These are phyloP conservation scores for Psilocybe mexicana DNA, from an alignment of 1,284 basidiomycete species.

Conservation along the genomic window DNA sequence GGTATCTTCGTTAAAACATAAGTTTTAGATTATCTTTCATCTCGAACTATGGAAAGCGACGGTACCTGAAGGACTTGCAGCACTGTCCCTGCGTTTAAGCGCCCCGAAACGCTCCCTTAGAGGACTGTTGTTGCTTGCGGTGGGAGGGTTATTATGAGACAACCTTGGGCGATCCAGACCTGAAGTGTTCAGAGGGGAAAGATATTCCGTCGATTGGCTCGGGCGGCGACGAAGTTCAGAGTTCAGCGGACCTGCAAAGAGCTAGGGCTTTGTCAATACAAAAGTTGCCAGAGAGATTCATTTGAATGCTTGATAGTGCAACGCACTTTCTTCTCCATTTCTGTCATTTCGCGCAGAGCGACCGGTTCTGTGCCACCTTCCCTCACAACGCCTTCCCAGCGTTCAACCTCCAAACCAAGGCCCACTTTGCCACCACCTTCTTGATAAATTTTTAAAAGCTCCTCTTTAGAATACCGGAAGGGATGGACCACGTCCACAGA, in stretches of 20 bases:
- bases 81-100: conserved; percentile 67
- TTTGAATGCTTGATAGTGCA: conserved; percentile 13
- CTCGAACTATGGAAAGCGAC: not conserved
- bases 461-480: conserved; percentile 86
- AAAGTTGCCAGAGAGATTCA: conserved; percentile 8
- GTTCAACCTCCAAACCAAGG: conserved; percentile 82
- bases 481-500: conserved; percentile 68
- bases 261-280: conserved; percentile 40
- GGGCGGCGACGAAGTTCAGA: conserved; percentile 76
- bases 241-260: conserved; percentile 74
- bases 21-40: not conserved
- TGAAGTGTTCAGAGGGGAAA: conserved; percentile 55
- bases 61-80: conserved; percentile 45
- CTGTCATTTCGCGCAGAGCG: conserved; percentile 74
- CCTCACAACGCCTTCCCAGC: conserved; percentile 83
- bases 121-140: conserved; percentile 46
- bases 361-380: conserved; percentile 75
- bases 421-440: conserved; percentile 74
- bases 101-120: conserved; percentile 66
- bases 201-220: conserved; percentile 66
- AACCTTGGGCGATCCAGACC: conserved; percentile 59
- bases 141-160: conserved; percentile 46
- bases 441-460: conserved; percentile 82
- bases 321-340: conserved; percentile 86
- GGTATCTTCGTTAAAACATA: conserved; percentile 27